Conservation (phyloP, 176 grass and related monocot species). For the Cenchrus purpureus region DNA sequence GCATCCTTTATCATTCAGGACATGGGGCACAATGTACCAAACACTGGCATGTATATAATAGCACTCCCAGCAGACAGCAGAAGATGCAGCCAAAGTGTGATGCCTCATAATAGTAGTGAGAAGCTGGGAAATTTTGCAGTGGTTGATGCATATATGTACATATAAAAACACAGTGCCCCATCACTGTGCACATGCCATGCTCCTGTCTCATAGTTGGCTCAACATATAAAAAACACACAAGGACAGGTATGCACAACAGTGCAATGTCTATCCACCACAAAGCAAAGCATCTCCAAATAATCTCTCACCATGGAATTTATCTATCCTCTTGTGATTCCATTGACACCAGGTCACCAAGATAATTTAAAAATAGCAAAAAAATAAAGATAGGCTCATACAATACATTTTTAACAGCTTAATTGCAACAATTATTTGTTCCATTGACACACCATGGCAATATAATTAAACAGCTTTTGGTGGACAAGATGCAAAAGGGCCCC, state of each 20-base stretch:
- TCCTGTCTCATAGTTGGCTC: constrained; percentile 51
- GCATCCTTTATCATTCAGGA: constrained; percentile 59
- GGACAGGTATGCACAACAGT: constrained; percentile 27
- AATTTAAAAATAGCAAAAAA: neutral
- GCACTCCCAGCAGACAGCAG: constrained; percentile 41
- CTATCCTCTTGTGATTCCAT: constrained; percentile 29
- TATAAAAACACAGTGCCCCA: constrained; percentile 44
- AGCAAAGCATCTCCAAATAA: constrained; percentile 33
- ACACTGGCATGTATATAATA: constrained; percentile 40
- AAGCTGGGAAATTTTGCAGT: constrained; percentile 16
- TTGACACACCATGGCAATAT: constrained; percentile 47
- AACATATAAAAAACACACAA: constrained; percentile 40
- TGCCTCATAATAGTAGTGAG: constrained; percentile 50
- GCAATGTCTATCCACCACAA: constrained; percentile 32
- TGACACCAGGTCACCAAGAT: neutral
- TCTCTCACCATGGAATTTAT: constrained; percentile 11
- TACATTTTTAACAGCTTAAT: constrained; percentile 40
- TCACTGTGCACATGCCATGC: constrained; percentile 78
- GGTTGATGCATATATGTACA: constrained; percentile 36
- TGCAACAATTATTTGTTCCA: constrained; percentile 43
- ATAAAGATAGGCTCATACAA: constrained; percentile 15
- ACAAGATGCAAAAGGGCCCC: constrained; percentile 32
- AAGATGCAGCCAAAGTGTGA: constrained; percentile 60
- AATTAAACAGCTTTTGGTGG: constrained; percentile 49
- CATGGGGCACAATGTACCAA: constrained; percentile 60